phyloP scores from a whole-genome alignment of 768 basidiomycete species.

The Suillus weaverae region DNA sequence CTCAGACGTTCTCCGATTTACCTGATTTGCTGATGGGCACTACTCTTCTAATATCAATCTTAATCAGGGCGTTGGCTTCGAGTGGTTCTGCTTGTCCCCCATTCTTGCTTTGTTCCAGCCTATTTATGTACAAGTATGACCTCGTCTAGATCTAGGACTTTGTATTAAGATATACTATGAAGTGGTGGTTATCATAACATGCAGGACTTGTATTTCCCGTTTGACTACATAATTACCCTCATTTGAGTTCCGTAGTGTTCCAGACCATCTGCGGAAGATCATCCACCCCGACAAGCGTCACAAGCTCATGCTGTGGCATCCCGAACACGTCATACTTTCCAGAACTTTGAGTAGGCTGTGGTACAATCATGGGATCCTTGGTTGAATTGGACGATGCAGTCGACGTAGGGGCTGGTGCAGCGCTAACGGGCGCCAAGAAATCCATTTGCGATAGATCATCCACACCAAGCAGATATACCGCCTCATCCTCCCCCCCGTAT shows the following conservation, averaged over 20 bases:
- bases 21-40: neutral
- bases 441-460: conserved; percentile 19
- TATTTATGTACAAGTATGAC: too few species aligned
- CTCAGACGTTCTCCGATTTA: neutral
- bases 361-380: neutral
- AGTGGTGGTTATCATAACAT: neutral
- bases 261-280: conserved; percentile 18
- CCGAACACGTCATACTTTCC: conserved; percentile 21
- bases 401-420: neutral
- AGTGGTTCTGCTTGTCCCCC: too few species aligned
- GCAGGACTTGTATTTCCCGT: neutral
- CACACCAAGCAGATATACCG: conserved; percentile 17
- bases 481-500: conserved; percentile 18
- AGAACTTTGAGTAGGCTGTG: neutral
- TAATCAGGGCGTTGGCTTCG: too few species aligned
- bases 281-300: conserved; percentile 18
- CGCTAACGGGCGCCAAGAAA: neutral
- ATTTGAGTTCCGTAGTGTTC: neutral
- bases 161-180: too few species aligned
- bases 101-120: too few species aligned
- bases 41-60: neutral
- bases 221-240: neutral
- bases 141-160: too few species aligned
- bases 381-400: neutral
- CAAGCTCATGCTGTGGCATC: conserved; percentile 6